Base-by-base conservation (phyloP, 2,329 filamentous ascomycete species). In the Corynespora cassiicola region DNA sequence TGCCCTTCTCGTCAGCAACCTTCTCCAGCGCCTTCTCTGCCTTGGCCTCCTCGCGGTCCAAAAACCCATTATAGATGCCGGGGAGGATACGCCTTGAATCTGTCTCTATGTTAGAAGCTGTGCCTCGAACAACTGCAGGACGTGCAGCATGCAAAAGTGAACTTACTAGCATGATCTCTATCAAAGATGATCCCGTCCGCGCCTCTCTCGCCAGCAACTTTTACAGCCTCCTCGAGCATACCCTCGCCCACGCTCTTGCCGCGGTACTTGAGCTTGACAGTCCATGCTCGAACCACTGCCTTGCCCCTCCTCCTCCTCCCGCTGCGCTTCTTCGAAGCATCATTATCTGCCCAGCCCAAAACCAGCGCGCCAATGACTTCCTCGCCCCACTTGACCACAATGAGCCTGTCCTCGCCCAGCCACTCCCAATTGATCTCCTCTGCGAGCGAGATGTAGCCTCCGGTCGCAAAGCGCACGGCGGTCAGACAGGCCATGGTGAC, bases 221-320 rank as follows among this genome's bases (percentile, higher is more conserved):
- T 76, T 2, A 91, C 83, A 2, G 87, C 88, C 53, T 88, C 86
- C 52, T 86, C 80, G 31, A 96, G 74, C 56, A 96, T 69, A 20
- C 84, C 85, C 25, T 74, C 77, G 3, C 90, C 90, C 16, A 95
- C 75, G 0, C 90, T 89, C 47, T 82, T 81, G 20, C 80, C 75
- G 17, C 90, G 79, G 65, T 89, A 90, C 52, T 77, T 75, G 33
- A 84, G 70, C 60, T 78, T 77, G 2, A 90, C 88, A 2, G 89
- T 92, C 90, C 90, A 96, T 1, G 87, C 90, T 18, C 87, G 81
- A 40, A 96, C 85, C 31, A 90, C 74, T 7, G 85, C 87, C 46
- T 79, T 80, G 35, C 85, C 86, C 22, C 84, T 81, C 50, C 73
- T 73, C 52, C 73, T 70, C 42, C 73, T 57, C 56, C 68, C 67